Conservation (phyloP, 2,329 filamentous ascomycete species). For the Claviceps pusilla region DNA sequence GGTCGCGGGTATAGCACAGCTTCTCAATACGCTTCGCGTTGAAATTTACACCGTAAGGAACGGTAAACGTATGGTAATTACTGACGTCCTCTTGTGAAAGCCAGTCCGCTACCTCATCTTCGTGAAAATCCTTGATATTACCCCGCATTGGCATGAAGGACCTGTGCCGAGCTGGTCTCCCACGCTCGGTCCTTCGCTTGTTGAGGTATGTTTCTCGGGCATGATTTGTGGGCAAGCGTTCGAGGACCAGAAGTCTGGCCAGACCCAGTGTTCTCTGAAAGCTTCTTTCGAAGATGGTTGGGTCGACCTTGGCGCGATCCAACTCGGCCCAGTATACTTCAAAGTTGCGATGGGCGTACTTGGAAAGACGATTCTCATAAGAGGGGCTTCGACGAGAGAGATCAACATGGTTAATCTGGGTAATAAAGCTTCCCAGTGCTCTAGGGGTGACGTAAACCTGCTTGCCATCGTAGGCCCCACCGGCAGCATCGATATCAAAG, state of each 20-base stretch:
- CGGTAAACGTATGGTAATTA: slow-evolving; percentile 63
- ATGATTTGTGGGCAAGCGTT: slow-evolving; percentile 54
- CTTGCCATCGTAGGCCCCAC: slow-evolving; percentile 60
- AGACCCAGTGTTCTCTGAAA: slow-evolving; percentile 64
- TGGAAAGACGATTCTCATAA: slow-evolving; percentile 75
- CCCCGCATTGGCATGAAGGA: slow-evolving; percentile 30
- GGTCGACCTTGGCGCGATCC: slow-evolving; percentile 62
- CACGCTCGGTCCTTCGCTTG: slow-evolving; percentile 56
- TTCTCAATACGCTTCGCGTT: slow-evolving; percentile 63
- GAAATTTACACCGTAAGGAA: slow-evolving; percentile 50
- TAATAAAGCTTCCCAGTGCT: slow-evolving; percentile 64
- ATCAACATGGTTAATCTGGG: slow-evolving; percentile 69
- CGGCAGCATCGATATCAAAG: slow-evolving; percentile 77
- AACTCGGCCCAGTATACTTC: slow-evolving; percentile 68
- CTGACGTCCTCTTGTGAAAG: slow-evolving; percentile 60
- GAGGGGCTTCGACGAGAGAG: slow-evolving; percentile 67
- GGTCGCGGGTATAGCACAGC: slow-evolving; percentile 64
- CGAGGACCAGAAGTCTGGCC: slow-evolving; percentile 63
- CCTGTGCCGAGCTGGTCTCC: slow-evolving; percentile 37
- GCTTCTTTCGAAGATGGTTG: slow-evolving; percentile 73
- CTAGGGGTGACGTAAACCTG: slow-evolving; percentile 69
- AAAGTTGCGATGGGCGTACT: slow-evolving; percentile 73
- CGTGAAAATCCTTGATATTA: slow-evolving; percentile 62
- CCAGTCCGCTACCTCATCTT: slow-evolving; percentile 78
- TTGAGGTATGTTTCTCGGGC: slow-evolving; percentile 58